Percentiles rank a stretch among this genome's conserved stretches.
phyloP scores from a whole-genome alignment of 169 alveolate genomes.

The Plasmodium gaboni region DNA sequence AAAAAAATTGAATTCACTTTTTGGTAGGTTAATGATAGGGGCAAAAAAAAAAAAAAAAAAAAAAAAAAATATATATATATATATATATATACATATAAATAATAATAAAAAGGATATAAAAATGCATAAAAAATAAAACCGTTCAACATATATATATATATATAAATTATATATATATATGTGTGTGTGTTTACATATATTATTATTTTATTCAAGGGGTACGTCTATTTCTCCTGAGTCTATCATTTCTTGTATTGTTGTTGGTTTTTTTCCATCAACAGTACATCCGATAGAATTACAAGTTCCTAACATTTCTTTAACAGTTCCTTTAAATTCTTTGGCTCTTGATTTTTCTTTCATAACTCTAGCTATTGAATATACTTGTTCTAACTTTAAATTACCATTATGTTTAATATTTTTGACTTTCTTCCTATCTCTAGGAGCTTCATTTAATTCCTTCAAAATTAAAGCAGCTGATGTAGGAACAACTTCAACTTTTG shows the following conservation, averaged over 20 bases:
- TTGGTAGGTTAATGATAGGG: no score
- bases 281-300: slow-evolving; percentile 97
- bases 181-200: not conserved
- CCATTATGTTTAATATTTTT: slow-evolving; percentile 97
- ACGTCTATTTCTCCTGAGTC: slow-evolving; percentile 93
- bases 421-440: slow-evolving; percentile 96
- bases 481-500: slow-evolving; percentile 95
- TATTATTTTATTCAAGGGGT: slow-evolving; percentile 62
- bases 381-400: slow-evolving; percentile 94
- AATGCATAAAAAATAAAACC: no score
- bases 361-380: slow-evolving; percentile 93
- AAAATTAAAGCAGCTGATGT: slow-evolving; percentile 96
- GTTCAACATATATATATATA: not conserved
- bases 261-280: slow-evolving; percentile 96
- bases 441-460: slow-evolving; percentile 97
- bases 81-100: not conserved
- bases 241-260: slow-evolving; percentile 89
- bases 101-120: not conserved
- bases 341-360: slow-evolving; percentile 94
- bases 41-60: not conserved
- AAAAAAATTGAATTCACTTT: no score
- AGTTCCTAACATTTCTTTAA: slow-evolving; percentile 98
- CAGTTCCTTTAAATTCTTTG: slow-evolving; percentile 95
- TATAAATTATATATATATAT: not conserved
- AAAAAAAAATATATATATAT: slow-evolving; percentile 1